phyloP scores from a whole-genome alignment of 2,329 filamentous ascomycete genomes.

The Leptographium galeiforme region DNA sequence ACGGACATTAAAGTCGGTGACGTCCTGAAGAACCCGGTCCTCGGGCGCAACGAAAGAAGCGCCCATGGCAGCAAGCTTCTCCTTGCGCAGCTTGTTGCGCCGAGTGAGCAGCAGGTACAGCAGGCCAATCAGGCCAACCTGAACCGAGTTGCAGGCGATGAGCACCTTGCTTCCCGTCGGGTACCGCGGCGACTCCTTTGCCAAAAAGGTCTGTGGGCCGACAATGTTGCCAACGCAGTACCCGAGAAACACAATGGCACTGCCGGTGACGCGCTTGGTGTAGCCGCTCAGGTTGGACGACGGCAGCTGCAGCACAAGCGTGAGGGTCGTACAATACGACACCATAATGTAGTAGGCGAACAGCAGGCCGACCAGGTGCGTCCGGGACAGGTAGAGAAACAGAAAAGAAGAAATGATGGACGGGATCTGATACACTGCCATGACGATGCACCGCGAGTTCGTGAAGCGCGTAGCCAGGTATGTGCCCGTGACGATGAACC shows the following conservation, averaged over 20 bases:
- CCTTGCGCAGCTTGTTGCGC: background rate
- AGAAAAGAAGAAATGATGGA: background rate
- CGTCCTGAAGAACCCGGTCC: background rate
- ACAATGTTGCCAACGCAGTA: background rate
- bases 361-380: background rate
- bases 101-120: background rate
- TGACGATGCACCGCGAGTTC: background rate
- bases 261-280: background rate
- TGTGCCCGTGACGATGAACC: background rate
- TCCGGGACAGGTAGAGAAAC: background rate
- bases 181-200: background rate
- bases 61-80: background rate
- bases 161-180: background rate
- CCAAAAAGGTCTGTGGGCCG: background rate
- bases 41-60: background rate
- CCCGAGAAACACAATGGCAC: background rate
- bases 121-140: background rate
- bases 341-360: background rate
- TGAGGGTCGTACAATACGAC: background rate
- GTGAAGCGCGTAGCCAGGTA: background rate
- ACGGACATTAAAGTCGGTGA: background rate
- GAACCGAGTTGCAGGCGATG: background rate
- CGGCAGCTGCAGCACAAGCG: background rate
- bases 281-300: background rate
- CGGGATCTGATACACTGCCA: background rate